A percentile compares a stretch with the other conserved stretches of the same genome.
These are phyloP conservation scores for Xerocomus brunneocitrinus DNA, from an alignment of 768 basidiomycete genomes.

Conservation along the genomic window DNA sequence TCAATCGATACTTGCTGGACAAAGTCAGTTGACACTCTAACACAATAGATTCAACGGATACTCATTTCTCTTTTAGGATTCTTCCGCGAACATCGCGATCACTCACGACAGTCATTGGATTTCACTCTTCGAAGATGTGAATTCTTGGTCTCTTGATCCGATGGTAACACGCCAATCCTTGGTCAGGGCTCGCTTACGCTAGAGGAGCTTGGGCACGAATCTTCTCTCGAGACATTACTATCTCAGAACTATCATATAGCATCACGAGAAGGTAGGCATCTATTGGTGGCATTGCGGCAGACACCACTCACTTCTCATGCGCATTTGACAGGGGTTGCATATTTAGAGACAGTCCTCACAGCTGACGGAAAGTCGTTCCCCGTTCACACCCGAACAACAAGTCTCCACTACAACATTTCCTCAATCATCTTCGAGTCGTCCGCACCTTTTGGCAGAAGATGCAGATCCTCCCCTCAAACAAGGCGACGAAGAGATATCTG, in stretches of 20 bases:
- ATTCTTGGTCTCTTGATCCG: too few species aligned
- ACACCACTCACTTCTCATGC: background rate
- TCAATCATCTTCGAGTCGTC: background rate
- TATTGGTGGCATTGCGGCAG: background rate
- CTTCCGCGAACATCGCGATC: constrained; percentile 1
- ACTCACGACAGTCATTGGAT: constrained; percentile 1
- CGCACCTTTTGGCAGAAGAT: background rate
- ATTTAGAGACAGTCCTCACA: background rate
- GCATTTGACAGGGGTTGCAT: background rate
- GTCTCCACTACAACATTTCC: background rate
- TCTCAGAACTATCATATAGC: background rate
- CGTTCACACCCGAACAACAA: background rate
- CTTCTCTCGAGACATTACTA: background rate
- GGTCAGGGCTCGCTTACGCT: background rate
- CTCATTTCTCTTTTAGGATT: background rate
- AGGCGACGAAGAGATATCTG: background rate
- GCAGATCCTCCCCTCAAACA: background rate
- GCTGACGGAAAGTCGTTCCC: background rate
- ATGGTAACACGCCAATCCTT: background rate
- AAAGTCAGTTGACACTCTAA: background rate
- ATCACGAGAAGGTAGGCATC: background rate
- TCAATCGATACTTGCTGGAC: constrained; percentile 6
- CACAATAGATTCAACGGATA: background rate
- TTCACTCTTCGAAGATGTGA: background rate
- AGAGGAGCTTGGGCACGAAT: background rate